Evolutionary conservation across 23 red algal species (phyloP).

Genomic region (Gracilaria caudata): DNA sequence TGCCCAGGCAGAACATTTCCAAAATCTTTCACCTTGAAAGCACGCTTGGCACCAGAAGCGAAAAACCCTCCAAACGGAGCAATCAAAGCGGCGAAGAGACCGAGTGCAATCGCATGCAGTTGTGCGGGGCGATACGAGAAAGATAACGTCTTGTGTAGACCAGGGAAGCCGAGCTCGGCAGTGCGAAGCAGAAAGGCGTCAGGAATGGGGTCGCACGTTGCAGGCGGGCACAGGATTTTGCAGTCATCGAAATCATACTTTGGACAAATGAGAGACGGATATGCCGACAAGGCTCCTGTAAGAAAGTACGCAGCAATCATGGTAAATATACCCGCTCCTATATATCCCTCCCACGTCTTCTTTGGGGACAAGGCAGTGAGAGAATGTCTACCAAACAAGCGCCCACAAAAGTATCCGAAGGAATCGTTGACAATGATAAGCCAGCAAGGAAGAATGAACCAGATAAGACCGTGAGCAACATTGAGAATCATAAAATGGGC

Average conservation of each 20-base stretch:
- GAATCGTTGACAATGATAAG: slow-evolving; percentile 95
- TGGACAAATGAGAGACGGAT: slow-evolving; percentile 83
- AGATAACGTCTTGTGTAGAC: slow-evolving; percentile 26
- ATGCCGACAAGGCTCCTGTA: slow-evolving; percentile 64
- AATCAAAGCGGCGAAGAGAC: slow-evolving; percentile 83
- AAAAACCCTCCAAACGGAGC: slow-evolving; percentile 99
- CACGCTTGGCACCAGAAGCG: slow-evolving; percentile 95
- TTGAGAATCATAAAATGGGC: slow-evolving; percentile 98
- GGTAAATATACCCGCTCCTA: slow-evolving; percentile 89
- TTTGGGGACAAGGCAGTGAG: slow-evolving; percentile 89
- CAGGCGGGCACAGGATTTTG: slow-evolving; percentile 59
- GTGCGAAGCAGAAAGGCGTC: slow-evolving; percentile 26
- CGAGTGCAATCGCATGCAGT: slow-evolving; percentile 87
- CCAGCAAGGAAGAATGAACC: slow-evolving; percentile 91
- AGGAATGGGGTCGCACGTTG: slow-evolving; percentile 60
- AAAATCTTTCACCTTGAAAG: slow-evolving; percentile 97
- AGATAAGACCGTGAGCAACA: slow-evolving; percentile 88
- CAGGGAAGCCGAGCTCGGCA: slow-evolving; percentile 32
- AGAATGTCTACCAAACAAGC: slow-evolving; percentile 77
- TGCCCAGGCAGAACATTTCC: slow-evolving; percentile 90
- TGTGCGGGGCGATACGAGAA: slow-evolving; percentile 72
- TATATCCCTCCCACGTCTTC: slow-evolving; percentile 99
- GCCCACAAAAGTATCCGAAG: slow-evolving; percentile 92
- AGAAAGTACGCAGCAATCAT: slow-evolving; percentile 85
- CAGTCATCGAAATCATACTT: slow-evolving; percentile 98